Evolutionary conservation across 2,329 filamentous ascomycete genomes (phyloP), one percentile per base, ranked within the genome.

Genomic region (Aspergillus nomiae): DNA sequence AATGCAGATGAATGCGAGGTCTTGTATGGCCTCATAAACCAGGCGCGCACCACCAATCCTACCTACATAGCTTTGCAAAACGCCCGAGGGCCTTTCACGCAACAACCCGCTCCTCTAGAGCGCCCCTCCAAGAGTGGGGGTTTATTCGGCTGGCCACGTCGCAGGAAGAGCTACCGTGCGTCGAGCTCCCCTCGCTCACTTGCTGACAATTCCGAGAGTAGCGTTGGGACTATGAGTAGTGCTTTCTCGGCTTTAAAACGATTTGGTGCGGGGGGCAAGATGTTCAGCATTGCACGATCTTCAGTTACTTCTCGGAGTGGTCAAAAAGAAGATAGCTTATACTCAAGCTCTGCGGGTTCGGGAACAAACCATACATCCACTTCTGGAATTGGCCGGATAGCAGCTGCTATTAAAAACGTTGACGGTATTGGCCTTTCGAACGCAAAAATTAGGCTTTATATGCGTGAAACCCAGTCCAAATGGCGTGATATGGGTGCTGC

Each of bases 401-500:
- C 74, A 65, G 80, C 76, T 12, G 81, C 81, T 7, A 83, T 78
- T 56, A 80, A 84, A 53, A 80, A 81, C 59, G 84, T 83, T 24
- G 84, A 88, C 26, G 90, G 89, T 59, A 88, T 92, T 62, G 89
- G 89, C 60, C 70, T 81, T 7, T 77, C 77, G 9, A 93, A 95
- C 71, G 88, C 94, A 58, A 94, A 94, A 70, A 92, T 97, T 69
- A 86, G 93, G 41, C 86, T 98, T 14, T 97, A 98, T 76, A 84
- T 92, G 56, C 89, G 94, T 56, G 90, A 93, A 63, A 82, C 82
- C 11, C 83, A 87, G 14, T 88, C 88, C 56, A 94, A 94, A 75
- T 99, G 95, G 95, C 89, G 92, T 65, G 94, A 98, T 74, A 89
- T 94, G 81, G 94, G 95, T 67, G 89, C 92, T 69, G 96, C 93